phyloP scores from a whole-genome alignment of 768 basidiomycete species.

The Ephemerocybe angulata region DNA sequence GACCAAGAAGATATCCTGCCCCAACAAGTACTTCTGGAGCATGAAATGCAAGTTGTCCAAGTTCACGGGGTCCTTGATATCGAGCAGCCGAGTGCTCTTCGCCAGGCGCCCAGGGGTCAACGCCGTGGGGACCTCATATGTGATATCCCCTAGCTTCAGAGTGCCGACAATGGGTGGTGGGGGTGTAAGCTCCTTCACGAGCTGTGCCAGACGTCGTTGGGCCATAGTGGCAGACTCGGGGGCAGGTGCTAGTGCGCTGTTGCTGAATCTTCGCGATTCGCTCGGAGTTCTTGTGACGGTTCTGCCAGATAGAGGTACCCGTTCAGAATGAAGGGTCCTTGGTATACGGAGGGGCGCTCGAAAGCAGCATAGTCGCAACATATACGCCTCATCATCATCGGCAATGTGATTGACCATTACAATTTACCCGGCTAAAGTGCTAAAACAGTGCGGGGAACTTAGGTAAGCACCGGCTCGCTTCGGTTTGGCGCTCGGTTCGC shows the following conservation, averaged over 20 bases:
- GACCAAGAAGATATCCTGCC: slow-evolving; percentile 64
- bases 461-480: too few species aligned
- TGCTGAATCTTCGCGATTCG: too few species aligned
- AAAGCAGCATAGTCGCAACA: slow-evolving; percentile 1
- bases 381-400: slow-evolving; percentile 1
- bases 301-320: too few species aligned
- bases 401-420: slow-evolving; percentile 4
- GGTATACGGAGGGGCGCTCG: not conserved
- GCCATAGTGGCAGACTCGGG: slow-evolving; percentile 24
- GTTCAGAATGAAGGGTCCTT: not conserved
- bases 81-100: slow-evolving; percentile 42
- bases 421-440: too few species aligned
- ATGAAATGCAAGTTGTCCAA: slow-evolving; percentile 60
- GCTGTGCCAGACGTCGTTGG: slow-evolving; percentile 45
- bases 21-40: slow-evolving; percentile 64
- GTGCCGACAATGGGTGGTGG: slow-evolving; percentile 45
- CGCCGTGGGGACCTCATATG: slow-evolving; percentile 51
- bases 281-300: too few species aligned
- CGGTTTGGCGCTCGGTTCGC: too few species aligned
- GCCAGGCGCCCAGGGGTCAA: slow-evolving; percentile 45
- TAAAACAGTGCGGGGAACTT: too few species aligned
- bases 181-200: slow-evolving; percentile 43
- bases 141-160: slow-evolving; percentile 54
- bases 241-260: not conserved
- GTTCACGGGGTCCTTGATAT: slow-evolving; percentile 50